A percentile compares a stretch with the other conserved stretches of the same genome.
Evolutionary conservation across 2,329 filamentous ascomycete species (phyloP).

Genomic region (Trichoderma cornu-damae): DNA sequence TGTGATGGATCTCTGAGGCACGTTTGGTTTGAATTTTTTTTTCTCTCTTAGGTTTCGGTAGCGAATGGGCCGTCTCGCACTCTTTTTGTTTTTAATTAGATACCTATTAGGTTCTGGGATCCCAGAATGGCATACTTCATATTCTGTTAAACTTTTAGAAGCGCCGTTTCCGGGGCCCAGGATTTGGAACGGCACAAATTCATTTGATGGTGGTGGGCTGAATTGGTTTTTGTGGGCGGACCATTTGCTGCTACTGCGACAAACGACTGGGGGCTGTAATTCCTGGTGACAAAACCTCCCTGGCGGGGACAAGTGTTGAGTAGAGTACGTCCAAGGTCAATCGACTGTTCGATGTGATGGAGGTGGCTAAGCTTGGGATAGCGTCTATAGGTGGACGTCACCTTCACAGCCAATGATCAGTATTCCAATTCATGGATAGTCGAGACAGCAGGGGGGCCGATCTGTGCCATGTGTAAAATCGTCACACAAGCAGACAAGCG

Average conservation of each 20-base stretch:
- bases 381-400: slow-evolving; percentile 2
- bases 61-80: slow-evolving; percentile 14
- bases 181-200: slow-evolving; percentile 14
- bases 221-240: slow-evolving; percentile 16
- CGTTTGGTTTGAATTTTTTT: slow-evolving; percentile 1
- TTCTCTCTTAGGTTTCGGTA: slow-evolving; percentile 7
- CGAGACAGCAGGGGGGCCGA: background rate
- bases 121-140: slow-evolving; percentile 6
- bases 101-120: slow-evolving; percentile 16
- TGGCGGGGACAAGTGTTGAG: slow-evolving; percentile 15
- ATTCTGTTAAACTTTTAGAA: slow-evolving; percentile 7
- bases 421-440: background rate
- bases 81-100: slow-evolving; percentile 19
- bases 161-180: slow-evolving; percentile 7
- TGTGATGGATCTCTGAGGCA: slow-evolving; percentile 17
- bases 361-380: slow-evolving; percentile 1
- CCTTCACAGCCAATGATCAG: slow-evolving; percentile 1
- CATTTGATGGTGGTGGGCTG: slow-evolving; percentile 15
- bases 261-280: slow-evolving; percentile 15
- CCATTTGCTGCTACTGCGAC: slow-evolving; percentile 5
- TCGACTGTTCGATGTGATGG: slow-evolving; percentile 3
- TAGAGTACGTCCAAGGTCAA: slow-evolving; percentile 12
- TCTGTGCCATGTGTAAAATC: background rate
- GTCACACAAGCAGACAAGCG: background rate
- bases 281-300: slow-evolving; percentile 8